These are phyloP conservation scores for Myriosclerotinia duriaeana DNA, from an alignment of 2,329 filamentous ascomycete species.

Conservation along the genomic window DNA sequence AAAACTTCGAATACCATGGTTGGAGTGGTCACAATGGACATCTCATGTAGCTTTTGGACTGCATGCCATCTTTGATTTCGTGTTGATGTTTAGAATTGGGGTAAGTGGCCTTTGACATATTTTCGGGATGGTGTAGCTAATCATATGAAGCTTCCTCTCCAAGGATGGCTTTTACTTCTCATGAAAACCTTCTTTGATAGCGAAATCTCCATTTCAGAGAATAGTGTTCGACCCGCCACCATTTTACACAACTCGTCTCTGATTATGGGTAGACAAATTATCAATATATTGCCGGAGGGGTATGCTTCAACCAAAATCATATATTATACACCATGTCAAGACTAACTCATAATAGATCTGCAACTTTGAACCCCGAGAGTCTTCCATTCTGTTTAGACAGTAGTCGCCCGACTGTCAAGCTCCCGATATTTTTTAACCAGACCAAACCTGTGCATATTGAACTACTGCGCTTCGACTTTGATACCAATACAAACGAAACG, in stretches of 20 bases:
- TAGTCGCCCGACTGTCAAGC: slow-evolving; percentile 57
- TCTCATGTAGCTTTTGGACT: slow-evolving; percentile 66
- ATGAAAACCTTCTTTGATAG: slow-evolving; percentile 85
- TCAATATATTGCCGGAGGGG: slow-evolving; percentile 96
- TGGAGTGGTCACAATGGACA: slow-evolving; percentile 75
- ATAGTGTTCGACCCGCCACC: slow-evolving; percentile 80
- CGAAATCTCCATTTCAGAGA: slow-evolving; percentile 90
- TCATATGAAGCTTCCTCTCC: slow-evolving; percentile 62
- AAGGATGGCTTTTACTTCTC: slow-evolving; percentile 69
- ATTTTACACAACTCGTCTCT: slow-evolving; percentile 91
- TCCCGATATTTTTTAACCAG: slow-evolving; percentile 92
- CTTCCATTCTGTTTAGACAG: slow-evolving; percentile 78
- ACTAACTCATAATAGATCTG: slow-evolving; percentile 56
- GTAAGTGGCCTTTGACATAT: slow-evolving; percentile 48
- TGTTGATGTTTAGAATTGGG: slow-evolving; percentile 90
- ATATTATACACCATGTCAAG: neutral
- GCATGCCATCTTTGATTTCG: slow-evolving; percentile 73
- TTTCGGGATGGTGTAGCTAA: slow-evolving; percentile 25
- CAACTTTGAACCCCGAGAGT: slow-evolving; percentile 78
- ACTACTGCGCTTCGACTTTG: slow-evolving; percentile 80
- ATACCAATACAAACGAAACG: slow-evolving; percentile 75
- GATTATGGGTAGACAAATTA: slow-evolving; percentile 94
- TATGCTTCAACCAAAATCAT: slow-evolving; percentile 42
- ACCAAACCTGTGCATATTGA: slow-evolving; percentile 87
- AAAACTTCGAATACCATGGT: slow-evolving; percentile 88